phyloP scores from a whole-genome alignment of 179 eudicot species.

The Spinacia oleracea region DNA sequence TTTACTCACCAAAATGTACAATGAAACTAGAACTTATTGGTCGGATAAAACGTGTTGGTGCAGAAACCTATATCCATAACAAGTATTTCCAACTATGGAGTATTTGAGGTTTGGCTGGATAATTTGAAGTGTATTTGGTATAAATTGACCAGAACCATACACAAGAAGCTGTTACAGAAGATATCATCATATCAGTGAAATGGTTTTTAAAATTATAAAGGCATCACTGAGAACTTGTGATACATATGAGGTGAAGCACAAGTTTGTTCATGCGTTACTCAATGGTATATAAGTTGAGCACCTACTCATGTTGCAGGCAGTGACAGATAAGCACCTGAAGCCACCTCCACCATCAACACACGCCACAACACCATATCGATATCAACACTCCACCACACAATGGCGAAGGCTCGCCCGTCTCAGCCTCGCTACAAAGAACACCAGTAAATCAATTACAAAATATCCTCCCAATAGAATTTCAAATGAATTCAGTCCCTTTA shows the following conservation, averaged over 20 bases:
- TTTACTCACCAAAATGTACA: slow-evolving; percentile 75
- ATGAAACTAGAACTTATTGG: slow-evolving; percentile 55
- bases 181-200: background rate
- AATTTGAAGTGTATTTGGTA: slow-evolving; percentile 61
- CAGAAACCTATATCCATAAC: slow-evolving; percentile 78
- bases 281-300: slow-evolving; percentile 30
- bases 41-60: slow-evolving; percentile 64
- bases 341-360: slow-evolving; percentile 79
- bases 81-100: slow-evolving; percentile 51
- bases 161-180: slow-evolving; percentile 69
- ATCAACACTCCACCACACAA: too few species aligned
- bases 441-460: too few species aligned
- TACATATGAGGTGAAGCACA: too few species aligned
- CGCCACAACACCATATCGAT: too few species aligned
- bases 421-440: too few species aligned
- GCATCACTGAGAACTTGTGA: background rate
- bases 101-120: slow-evolving; percentile 65
- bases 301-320: slow-evolving; percentile 84
- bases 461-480: too few species aligned
- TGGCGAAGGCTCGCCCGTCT: too few species aligned
- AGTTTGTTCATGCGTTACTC: too few species aligned
- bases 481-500: too few species aligned
- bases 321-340: slow-evolving; percentile 60
- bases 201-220: background rate
- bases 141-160: slow-evolving; percentile 76